A percentile compares a stretch with the other conserved stretches of the same genome.
Conservation (phyloP, 2,329 filamentous ascomycete genomes). For the Domatiomyces catenatus region DNA sequence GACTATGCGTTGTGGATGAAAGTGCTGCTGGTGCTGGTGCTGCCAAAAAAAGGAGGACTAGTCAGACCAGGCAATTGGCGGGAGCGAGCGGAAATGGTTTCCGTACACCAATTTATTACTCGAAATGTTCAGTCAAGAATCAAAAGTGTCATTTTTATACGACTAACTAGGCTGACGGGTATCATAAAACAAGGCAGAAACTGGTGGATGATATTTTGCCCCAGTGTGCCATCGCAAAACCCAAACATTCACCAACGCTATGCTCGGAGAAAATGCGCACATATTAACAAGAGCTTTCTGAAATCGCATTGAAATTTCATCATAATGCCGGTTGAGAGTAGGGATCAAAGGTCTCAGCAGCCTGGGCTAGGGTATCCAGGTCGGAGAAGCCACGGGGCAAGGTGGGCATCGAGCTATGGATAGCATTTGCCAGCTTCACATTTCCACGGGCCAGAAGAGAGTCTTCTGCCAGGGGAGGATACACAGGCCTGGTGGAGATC, state of each 20-base stretch:
- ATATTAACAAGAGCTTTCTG: not conserved
- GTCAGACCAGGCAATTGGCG: not conserved
- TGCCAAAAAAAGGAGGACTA: no score
- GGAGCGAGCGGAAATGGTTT: not conserved
- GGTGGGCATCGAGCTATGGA: constrained; percentile 7
- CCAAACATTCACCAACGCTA: not conserved
- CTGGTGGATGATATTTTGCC: not conserved
- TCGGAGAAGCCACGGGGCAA: constrained; percentile 16
- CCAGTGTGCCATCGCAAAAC: not conserved
- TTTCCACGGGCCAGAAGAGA: constrained; percentile 2
- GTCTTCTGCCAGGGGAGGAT: constrained; percentile 15
- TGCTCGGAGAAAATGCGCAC: not conserved
- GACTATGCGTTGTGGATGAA: no score
- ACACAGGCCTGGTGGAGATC: constrained; percentile 12
- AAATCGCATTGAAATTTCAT: not conserved
- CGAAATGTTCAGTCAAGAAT: no score
- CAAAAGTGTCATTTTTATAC: not conserved
- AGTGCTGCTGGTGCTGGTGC: not conserved
- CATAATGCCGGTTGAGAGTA: constrained; percentile 8
- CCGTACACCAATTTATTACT: no score
- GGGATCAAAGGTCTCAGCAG: constrained; percentile 15
- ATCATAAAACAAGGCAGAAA: not conserved
- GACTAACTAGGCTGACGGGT: not conserved
- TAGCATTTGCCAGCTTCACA: constrained; percentile 1
- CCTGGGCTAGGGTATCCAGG: constrained; percentile 17